A percentile compares a stretch with the other conserved stretches of the same genome.
Evolutionary conservation across 768 basidiomycete genomes (phyloP).

Genomic region (Boletus rubropictus): DNA sequence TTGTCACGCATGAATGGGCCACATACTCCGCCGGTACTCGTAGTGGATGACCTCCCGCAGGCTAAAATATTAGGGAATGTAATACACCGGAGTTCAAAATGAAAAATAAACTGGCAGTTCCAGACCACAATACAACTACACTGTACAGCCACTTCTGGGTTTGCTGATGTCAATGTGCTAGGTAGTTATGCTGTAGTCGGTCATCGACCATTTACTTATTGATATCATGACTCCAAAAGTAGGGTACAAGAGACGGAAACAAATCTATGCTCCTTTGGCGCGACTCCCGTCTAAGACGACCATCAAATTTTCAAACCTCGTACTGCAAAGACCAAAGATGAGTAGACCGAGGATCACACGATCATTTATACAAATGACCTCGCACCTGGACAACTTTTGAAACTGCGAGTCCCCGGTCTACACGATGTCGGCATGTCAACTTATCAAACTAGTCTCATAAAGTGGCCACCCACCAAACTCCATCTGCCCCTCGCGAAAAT

Average conservation of each 20-base stretch:
- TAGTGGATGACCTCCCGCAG: too few relatives aligned
- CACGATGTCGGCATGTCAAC: neutral
- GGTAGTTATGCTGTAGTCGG: too few relatives aligned
- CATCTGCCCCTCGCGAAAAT: constrained; percentile 2
- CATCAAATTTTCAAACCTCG: constrained; percentile 11
- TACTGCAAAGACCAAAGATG: constrained; percentile 5
- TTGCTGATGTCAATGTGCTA: too few relatives aligned
- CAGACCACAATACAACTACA: too few relatives aligned
- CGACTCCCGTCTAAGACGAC: constrained; percentile 11
- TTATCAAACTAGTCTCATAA: neutral
- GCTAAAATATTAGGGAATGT: too few relatives aligned
- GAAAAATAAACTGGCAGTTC: too few relatives aligned
- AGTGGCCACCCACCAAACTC: constrained; percentile 8
- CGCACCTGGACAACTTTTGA: constrained; percentile 21
- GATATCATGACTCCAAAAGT: neutral
- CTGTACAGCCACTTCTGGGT: too few relatives aligned
- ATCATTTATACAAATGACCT: neutral
- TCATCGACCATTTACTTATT: neutral
- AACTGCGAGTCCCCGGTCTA: constrained; percentile 12
- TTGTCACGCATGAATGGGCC: too few relatives aligned
- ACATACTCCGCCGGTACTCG: too few relatives aligned
- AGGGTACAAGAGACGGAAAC: neutral
- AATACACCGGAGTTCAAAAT: too few relatives aligned
- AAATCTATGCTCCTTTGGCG: constrained; percentile 2
- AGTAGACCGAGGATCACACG: neutral